These are phyloP conservation scores for Psilocybe cyanescens DNA, from an alignment of 768 basidiomycete species.

Conservation along the genomic window DNA sequence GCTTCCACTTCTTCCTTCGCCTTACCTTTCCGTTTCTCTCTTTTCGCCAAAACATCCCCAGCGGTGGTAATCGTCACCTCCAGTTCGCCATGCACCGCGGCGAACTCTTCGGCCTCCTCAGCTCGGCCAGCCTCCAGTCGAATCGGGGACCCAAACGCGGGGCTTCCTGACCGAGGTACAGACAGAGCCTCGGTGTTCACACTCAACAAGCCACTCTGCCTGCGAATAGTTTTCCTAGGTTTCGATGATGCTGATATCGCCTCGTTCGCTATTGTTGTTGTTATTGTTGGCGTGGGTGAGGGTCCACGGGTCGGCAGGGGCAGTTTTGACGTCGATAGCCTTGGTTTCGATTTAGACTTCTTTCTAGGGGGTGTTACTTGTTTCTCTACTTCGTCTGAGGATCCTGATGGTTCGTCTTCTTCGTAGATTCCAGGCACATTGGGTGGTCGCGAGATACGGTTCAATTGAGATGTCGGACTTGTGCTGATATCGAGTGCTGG, in stretches of 20 bases:
- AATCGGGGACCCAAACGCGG: constrained; percentile 68
- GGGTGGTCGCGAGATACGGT: constrained; percentile 66
- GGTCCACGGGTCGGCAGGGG: constrained; percentile 47
- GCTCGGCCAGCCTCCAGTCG: constrained; percentile 58
- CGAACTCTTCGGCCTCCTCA: constrained; percentile 59
- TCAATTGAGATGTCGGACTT: constrained; percentile 42
- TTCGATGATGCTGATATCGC: constrained; percentile 28
- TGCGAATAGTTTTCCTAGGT: constrained; percentile 42
- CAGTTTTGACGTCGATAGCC: constrained; percentile 51
- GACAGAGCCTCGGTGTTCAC: constrained; percentile 42
- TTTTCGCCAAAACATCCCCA: constrained; percentile 35
- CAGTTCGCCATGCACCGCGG: constrained; percentile 34
- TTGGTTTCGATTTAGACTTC: constrained; percentile 50
- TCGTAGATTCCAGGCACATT: constrained; percentile 70
- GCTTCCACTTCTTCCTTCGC: constrained; percentile 39
- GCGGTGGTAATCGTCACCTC: constrained; percentile 37
- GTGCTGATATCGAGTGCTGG: constrained; percentile 38
- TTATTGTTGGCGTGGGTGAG: constrained; percentile 40
- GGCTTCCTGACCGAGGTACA: constrained; percentile 63
- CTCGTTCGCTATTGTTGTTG: constrained; percentile 8
- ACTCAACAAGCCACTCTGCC: constrained; percentile 61
- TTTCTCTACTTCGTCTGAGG: constrained; percentile 44
- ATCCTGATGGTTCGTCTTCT: constrained; percentile 62
- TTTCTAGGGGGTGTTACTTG: constrained; percentile 42
- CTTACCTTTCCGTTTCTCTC: constrained; percentile 54